These are phyloP conservation scores for Puccinia triticina DNA, from an alignment of 1,284 basidiomycete genomes.

Conservation along the genomic window DNA sequence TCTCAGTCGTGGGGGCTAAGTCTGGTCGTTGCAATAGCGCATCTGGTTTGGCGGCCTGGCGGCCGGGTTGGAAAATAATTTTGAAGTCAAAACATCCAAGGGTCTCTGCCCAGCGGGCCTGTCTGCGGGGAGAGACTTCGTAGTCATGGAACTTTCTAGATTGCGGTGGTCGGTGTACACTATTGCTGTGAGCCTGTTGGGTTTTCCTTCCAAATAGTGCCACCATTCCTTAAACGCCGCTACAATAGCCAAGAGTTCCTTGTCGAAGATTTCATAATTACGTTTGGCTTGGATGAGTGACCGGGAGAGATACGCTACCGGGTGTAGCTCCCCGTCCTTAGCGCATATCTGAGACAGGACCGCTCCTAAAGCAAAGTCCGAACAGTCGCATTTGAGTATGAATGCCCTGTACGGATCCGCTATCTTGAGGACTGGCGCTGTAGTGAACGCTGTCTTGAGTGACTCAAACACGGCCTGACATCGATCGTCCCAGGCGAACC, in stretches of 20 bases:
- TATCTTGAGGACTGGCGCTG: constrained; percentile 18
- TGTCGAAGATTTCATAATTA: constrained; percentile 31
- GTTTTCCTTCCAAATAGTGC: not conserved
- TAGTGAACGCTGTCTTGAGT: not conserved
- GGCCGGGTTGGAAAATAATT: not conserved
- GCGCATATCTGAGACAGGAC: not conserved
- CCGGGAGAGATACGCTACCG: constrained; percentile 9
- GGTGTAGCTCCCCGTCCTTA: not conserved
- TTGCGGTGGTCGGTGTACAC: constrained; percentile 16
- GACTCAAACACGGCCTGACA: not conserved
- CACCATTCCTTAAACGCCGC: not conserved
- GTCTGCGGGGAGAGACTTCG: not conserved
- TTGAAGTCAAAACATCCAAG: constrained; percentile 6
- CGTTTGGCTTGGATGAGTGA: not conserved
- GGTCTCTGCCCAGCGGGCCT: constrained; percentile 10
- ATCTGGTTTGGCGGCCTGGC: not conserved
- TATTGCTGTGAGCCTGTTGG: not conserved
- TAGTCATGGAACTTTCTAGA: not conserved
- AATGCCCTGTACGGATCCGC: not conserved
- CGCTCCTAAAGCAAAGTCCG: constrained; percentile 5
- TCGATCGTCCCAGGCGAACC: not conserved
- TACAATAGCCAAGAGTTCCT: constrained; percentile 26
- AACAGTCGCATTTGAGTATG: constrained; percentile 32
- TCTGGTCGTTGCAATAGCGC: not conserved
- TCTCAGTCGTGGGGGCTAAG: no score